Evolutionary conservation across 1,284 basidiomycete species (phyloP).

Genomic region (Austroboletus niveus): DNA sequence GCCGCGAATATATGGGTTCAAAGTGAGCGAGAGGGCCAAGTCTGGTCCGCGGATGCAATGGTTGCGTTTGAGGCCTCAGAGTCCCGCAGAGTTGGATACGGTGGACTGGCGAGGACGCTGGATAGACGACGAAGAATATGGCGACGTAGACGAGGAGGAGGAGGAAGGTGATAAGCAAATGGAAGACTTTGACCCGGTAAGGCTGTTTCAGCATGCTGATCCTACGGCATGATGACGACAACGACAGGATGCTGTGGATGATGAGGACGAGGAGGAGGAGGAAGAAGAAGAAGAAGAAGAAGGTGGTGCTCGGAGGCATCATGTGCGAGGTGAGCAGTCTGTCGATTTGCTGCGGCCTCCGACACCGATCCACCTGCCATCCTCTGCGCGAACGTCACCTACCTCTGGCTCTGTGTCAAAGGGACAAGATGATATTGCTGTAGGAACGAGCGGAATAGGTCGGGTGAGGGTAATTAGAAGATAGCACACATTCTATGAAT

Average conservation of each 20-base stretch:
- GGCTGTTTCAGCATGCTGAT: conserved; percentile 16
- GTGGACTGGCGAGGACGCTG: conserved; percentile 88
- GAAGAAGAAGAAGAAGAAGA: conserved; percentile 58
- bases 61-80: conserved; percentile 84
- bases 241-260: conserved; percentile 31
- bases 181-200: conserved; percentile 80
- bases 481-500: conserved; percentile 16
- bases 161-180: conserved; percentile 68
- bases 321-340: conserved; percentile 32
- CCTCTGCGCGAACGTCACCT: conserved; percentile 50
- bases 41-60: conserved; percentile 97
- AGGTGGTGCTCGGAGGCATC: conserved; percentile 38
- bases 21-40: conserved; percentile 80
- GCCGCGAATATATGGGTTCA: conserved; percentile 92
- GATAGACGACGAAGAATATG: conserved; percentile 75
- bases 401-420: conserved; percentile 37
- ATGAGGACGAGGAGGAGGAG: conserved; percentile 64
- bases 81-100: conserved; percentile 75
- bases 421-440: conserved; percentile 32
- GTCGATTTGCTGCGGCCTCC: conserved; percentile 32
- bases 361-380: conserved; percentile 35
- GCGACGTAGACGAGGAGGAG: conserved; percentile 60
- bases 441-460: conserved; percentile 28
- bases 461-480: conserved; percentile 51
- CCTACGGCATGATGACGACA: conserved; percentile 9